Evolutionary conservation across 352 stramenopile species (phyloP).

Genomic region (Halophytophthora polymorphica): DNA sequence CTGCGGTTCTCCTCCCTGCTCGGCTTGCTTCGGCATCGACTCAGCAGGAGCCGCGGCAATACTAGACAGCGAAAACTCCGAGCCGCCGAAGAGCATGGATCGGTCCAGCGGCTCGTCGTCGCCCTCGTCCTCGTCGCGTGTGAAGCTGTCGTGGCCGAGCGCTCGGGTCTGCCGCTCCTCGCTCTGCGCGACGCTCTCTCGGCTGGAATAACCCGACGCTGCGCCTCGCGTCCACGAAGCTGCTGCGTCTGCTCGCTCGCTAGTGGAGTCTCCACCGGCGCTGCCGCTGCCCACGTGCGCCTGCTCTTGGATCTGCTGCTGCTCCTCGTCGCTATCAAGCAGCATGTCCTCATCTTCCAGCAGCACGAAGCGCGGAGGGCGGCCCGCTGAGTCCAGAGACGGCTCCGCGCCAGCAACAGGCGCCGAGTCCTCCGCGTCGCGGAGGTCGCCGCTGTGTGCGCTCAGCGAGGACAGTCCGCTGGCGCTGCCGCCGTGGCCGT

Average conservation of each 20-base stretch:
- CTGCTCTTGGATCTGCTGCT: neutral
- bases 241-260: constrained; percentile 5
- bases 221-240: neutral
- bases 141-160: neutral
- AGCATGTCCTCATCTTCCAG: constrained; percentile 54
- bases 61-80: constrained; percentile 25
- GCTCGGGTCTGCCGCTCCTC: constrained; percentile 5
- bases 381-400: constrained; percentile 5
- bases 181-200: neutral
- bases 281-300: constrained; percentile 1
- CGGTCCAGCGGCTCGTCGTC: constrained; percentile 39
- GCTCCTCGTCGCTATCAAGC: constrained; percentile 10
- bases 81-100: constrained; percentile 51
- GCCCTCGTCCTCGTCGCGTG: neutral
- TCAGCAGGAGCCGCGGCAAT: neutral
- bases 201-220: neutral
- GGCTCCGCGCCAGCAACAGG: neutral
- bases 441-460: constrained; percentile 34
- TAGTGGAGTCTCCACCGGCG: constrained; percentile 19
- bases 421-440: constrained; percentile 22
- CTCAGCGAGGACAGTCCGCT: constrained; percentile 35
- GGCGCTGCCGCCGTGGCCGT: constrained; percentile 15
- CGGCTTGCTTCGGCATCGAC: neutral
- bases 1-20: constrained; percentile 5
- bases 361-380: constrained; percentile 56